Percentiles rank a stretch among this genome's conserved stretches.
Evolutionary conservation across 2,329 filamentous ascomycete genomes (phyloP).

Genomic region (Pleoardoris graminearum): DNA sequence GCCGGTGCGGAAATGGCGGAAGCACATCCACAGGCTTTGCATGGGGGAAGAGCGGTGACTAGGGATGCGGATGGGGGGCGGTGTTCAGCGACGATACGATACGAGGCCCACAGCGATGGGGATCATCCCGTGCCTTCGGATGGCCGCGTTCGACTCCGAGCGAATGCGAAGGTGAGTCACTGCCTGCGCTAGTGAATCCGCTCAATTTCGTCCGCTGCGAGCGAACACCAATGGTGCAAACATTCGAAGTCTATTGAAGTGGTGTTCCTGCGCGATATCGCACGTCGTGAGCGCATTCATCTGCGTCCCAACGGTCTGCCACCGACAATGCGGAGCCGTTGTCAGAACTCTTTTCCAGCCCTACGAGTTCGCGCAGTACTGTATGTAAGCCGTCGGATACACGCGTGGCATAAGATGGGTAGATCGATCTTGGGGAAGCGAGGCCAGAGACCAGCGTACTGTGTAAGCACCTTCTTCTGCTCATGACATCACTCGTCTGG

Average conservation of each 20-base stretch:
- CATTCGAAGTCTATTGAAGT: not conserved
- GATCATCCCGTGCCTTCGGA: not conserved
- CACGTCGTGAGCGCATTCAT: not conserved
- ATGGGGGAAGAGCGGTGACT: too few species aligned
- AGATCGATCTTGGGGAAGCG: too few species aligned
- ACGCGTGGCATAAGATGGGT: too few species aligned
- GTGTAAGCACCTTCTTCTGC: too few species aligned
- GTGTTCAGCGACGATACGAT: too few species aligned
- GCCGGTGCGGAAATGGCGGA: too few species aligned
- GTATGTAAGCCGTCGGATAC: not conserved
- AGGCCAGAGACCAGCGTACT: too few species aligned
- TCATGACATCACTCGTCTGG: too few species aligned
- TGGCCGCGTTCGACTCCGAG: not conserved
- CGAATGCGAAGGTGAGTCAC: not conserved
- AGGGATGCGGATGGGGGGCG: too few species aligned
- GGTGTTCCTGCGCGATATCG: not conserved
- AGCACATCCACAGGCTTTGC: too few species aligned
- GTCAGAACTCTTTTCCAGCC: conserved; percentile 18
- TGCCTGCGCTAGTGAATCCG: not conserved
- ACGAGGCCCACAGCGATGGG: not conserved
- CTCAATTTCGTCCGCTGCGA: not conserved
- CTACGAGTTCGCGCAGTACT: conserved; percentile 1
- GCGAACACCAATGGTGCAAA: not conserved
- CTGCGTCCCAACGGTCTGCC: not conserved
- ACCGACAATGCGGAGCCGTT: conserved; percentile 2